Base-by-base conservation (phyloP, 2,329 filamentous ascomycete species). In the Blastomyces percursus region DNA sequence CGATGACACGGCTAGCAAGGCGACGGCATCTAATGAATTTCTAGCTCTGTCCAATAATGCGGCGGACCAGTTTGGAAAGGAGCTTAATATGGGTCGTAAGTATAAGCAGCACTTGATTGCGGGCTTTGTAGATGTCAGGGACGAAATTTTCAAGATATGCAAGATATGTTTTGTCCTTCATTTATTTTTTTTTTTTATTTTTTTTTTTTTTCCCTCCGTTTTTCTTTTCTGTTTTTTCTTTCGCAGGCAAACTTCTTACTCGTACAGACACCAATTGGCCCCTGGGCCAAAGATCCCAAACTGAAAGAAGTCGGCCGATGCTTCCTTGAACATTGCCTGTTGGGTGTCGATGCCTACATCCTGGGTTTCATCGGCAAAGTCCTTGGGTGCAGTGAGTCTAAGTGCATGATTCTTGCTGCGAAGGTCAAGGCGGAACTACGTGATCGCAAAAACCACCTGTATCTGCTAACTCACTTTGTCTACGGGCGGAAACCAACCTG, bases 291-390 rank as follows among this genome's bases (percentile, higher is more conserved):
- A 55, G 77, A 80, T 48, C 71, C 73, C 8, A 73, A 75, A 30
- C 74, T 78, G 58, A 84, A 82, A 68, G 76, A 81, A 60, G 67
- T 84, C 1, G 81, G 81, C 8, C 62, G 66, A 42, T 70, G 66
- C 21, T 59, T 68, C 11, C 64, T 65, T 46, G 59, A 66, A 11
- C 64, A 70, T 44, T 64, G 69, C 55, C 64, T 63, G 24, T 66
- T 70, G 57, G 68, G 66, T 27, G 61, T 72, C 9, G 63, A 67
- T 35, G 67, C 67, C 0, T 69, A 69, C 42, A 69, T 67, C 14
- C 63, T 72, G 62, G 64, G 68, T 8, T 63, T 72, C 24, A 70
- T 72, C 61, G 73, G 69, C 21, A 65, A 68, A 19, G 67, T 70
- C 2, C 64, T 73, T 57, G 67, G 70, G 4, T 73, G 71, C 71